These are phyloP conservation scores for Podospora fimiseda DNA, from an alignment of 495 filamentous ascomycete species.

Conservation along the genomic window DNA sequence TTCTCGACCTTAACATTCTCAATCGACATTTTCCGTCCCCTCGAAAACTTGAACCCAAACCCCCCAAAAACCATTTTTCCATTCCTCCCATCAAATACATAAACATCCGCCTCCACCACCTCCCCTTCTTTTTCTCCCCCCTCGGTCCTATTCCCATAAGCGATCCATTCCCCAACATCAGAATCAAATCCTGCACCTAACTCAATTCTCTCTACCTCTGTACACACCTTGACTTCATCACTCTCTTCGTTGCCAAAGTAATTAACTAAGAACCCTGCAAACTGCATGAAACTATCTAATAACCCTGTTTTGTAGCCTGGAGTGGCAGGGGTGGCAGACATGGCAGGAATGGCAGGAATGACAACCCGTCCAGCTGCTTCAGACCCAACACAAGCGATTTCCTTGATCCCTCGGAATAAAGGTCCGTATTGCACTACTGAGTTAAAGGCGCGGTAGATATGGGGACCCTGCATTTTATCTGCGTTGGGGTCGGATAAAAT, in stretches of 20 bases:
- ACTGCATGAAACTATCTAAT: slow-evolving; percentile 32
- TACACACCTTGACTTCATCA: slow-evolving; percentile 8
- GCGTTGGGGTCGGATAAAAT: neutral
- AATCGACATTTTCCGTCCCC: neutral
- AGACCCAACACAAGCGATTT: neutral
- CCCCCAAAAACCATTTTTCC: neutral
- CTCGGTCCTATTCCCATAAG: neutral
- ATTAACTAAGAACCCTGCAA: slow-evolving; percentile 31
- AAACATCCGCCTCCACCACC: neutral
- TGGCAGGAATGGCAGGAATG: neutral
- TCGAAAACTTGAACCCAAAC: neutral
- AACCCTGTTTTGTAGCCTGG: slow-evolving; percentile 20
- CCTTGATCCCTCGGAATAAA: neutral
- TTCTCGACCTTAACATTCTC: neutral
- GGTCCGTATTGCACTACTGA: neutral
- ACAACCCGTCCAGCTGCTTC: neutral
- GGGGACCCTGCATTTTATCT: neutral
- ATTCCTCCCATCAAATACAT: neutral
- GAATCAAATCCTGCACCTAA: neutral
- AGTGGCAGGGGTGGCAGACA: neutral
- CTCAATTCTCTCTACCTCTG: slow-evolving; percentile 13
- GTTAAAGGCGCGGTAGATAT: neutral
- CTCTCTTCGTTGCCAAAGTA: slow-evolving; percentile 3
- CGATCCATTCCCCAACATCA: neutral
- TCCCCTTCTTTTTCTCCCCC: neutral